These are phyloP conservation scores for Wickerhamomyces mucosus DNA, from an alignment of 805 yeast species.

Conservation along the genomic window DNA sequence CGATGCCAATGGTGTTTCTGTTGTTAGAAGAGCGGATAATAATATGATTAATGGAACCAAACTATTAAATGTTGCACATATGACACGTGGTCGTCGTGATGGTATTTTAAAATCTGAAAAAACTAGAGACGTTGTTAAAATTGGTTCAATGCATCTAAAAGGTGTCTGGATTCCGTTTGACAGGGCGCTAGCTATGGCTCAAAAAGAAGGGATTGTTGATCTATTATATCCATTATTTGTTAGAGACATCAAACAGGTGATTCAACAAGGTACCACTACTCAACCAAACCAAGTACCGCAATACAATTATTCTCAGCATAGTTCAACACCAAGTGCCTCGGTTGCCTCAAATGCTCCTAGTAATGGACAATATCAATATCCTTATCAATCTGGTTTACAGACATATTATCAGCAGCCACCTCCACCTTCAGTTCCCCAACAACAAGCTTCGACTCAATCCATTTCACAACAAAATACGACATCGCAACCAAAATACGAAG, in stretches of 20 bases:
- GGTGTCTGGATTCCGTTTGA: conserved; percentile 91
- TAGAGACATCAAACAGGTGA: conserved; percentile 51
- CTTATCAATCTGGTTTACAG: background rate
- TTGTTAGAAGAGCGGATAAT: conserved; percentile 76
- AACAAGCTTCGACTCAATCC: conserved; percentile 5
- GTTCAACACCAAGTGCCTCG: background rate
- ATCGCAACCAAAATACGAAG: conserved; percentile 1
- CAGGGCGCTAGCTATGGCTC: conserved; percentile 73
- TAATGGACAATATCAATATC: conserved; percentile 2
- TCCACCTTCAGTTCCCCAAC: conserved; percentile 6
- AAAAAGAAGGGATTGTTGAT: conserved; percentile 65
- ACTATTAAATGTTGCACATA: conserved; percentile 71
- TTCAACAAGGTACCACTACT: conserved; percentile 27
- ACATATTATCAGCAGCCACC: conserved; percentile 8
- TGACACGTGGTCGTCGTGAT: conserved; percentile 83
- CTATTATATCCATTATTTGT: conserved; percentile 61
- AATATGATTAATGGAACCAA: conserved; percentile 84
- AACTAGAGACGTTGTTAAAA: conserved; percentile 70
- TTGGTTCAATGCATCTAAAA: conserved; percentile 80
- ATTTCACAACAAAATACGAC: conserved; percentile 3
- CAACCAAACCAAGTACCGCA: conserved; percentile 13
- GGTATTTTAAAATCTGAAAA: conserved; percentile 75
- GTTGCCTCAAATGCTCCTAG: background rate
- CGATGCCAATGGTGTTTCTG: conserved; percentile 72
- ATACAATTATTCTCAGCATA: conserved; percentile 10